Conservation (phyloP, 495 filamentous ascomycete genomes). For the Tuber umbilicatum region DNA sequence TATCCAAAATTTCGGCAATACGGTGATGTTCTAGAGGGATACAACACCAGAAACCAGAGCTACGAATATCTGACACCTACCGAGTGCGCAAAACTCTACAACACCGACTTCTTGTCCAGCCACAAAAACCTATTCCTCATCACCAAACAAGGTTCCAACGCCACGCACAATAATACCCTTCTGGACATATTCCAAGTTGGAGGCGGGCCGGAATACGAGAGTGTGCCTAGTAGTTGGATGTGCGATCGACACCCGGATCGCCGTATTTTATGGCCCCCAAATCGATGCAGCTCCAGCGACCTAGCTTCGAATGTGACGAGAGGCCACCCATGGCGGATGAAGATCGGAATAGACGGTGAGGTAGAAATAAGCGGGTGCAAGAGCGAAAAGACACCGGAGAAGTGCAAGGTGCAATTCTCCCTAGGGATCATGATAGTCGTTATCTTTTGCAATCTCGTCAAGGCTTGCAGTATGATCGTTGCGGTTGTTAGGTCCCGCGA, state of each 20-base stretch:
- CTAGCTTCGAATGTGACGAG: background rate
- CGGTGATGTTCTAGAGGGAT: background rate
- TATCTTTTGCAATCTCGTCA: too few relatives aligned
- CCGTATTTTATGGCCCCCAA: too few relatives aligned
- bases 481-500: constrained; percentile 27
- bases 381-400: constrained; percentile 3
- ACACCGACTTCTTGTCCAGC: background rate
- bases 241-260: too few relatives aligned
- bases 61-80: background rate
- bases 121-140: background rate
- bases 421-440: constrained; percentile 38
- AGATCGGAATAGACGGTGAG: background rate
- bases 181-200: background rate
- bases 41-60: background rate
- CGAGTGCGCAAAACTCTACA: background rate
- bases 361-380: background rate
- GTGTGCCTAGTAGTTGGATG: too few relatives aligned
- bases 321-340: background rate
- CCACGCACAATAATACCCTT: background rate
- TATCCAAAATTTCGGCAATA: background rate
- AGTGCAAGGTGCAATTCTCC: constrained; percentile 41
- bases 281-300: background rate
- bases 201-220: background rate
- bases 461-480: constrained; percentile 30
- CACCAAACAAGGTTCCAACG: background rate